These are phyloP conservation scores for Phytophthora ramorum DNA, from an alignment of 352 stramenopile genomes.

Conservation along the genomic window DNA sequence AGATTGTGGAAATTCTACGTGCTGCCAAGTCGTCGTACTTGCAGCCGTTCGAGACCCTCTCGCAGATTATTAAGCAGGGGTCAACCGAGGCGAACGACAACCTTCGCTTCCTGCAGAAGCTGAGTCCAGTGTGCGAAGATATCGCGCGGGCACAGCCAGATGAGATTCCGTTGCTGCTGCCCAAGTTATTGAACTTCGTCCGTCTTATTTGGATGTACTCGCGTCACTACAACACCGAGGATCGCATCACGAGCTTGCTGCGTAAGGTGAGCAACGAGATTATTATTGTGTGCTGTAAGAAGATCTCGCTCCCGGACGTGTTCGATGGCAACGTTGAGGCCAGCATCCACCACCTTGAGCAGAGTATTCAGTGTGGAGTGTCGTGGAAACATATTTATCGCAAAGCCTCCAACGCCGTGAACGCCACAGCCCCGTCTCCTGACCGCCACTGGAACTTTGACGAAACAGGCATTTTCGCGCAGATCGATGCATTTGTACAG, in stretches of 20 bases:
- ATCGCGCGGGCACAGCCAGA: constrained; percentile 84
- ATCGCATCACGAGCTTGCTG: constrained; percentile 92
- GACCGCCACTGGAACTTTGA: constrained; percentile 93
- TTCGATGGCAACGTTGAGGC: constrained; percentile 94
- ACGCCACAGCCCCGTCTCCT: constrained; percentile 48
- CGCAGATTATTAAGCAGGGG: constrained; percentile 93
- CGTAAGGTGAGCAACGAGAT: constrained; percentile 96
- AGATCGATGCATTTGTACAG: constrained; percentile 97
- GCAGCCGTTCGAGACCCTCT: constrained; percentile 92
- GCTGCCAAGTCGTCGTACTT: constrained; percentile 95
- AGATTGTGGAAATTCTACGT: constrained; percentile 88
- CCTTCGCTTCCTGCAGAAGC: constrained; percentile 93
- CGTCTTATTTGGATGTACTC: constrained; percentile 95
- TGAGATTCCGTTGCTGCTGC: constrained; percentile 92
- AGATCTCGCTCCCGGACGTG: constrained; percentile 91
- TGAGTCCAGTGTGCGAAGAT: constrained; percentile 91
- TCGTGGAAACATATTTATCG: constrained; percentile 93
- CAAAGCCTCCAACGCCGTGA: constrained; percentile 65
- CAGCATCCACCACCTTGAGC: constrained; percentile 89
- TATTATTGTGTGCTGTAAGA: constrained; percentile 90
- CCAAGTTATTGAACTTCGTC: constrained; percentile 93
- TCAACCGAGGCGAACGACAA: constrained; percentile 95
- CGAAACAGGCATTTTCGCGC: constrained; percentile 94
- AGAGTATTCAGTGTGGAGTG: constrained; percentile 93
- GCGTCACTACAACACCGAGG: constrained; percentile 95